These are phyloP conservation scores for Carex myosuroides DNA, from an alignment of 176 grass and related monocot species.

Conservation along the genomic window DNA sequence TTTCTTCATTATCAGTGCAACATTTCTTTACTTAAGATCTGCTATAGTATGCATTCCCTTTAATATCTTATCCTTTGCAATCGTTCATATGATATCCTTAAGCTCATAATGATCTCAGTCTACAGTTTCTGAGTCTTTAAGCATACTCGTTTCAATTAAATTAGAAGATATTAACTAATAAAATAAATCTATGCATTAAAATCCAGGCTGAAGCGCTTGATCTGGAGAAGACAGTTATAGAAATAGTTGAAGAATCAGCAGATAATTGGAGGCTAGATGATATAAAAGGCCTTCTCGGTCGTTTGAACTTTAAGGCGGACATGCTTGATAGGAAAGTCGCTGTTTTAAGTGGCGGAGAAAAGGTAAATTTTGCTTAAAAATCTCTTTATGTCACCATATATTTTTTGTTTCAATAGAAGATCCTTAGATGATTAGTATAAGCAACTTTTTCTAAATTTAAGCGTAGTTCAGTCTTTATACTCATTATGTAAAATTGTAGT, in stretches of 20 bases:
- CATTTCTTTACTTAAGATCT: slow-evolving; percentile 13
- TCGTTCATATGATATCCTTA: background rate
- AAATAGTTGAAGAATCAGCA: slow-evolving; percentile 80
- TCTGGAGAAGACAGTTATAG: slow-evolving; percentile 90
- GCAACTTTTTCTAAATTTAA: too few species aligned
- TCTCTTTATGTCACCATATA: background rate
- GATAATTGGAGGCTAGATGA: slow-evolving; percentile 92
- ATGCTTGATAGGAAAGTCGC: slow-evolving; percentile 92
- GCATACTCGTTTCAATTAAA: slow-evolving; percentile 6
- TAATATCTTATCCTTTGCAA: background rate
- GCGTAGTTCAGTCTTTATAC: too few species aligned
- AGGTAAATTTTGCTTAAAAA: slow-evolving; percentile 31
- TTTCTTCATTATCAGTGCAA: too few species aligned
- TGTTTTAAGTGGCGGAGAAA: slow-evolving; percentile 95
- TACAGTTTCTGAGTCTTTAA: background rate
- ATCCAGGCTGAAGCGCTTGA: slow-evolving; percentile 93
- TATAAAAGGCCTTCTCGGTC: slow-evolving; percentile 96
- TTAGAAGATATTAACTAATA: slow-evolving; percentile 2
- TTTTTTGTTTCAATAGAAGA: background rate
- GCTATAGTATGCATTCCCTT: background rate
- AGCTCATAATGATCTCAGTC: background rate
- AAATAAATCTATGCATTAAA: slow-evolving; percentile 15
- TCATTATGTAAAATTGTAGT: too few species aligned
- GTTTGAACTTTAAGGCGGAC: slow-evolving; percentile 91
- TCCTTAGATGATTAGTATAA: background rate